Percentiles rank a stretch among this genome's conserved stretches.
Evolutionary conservation across 371 early-diverging fungal genomes (phyloP).

Genomic region (Quaeritorhiza haematococci): DNA sequence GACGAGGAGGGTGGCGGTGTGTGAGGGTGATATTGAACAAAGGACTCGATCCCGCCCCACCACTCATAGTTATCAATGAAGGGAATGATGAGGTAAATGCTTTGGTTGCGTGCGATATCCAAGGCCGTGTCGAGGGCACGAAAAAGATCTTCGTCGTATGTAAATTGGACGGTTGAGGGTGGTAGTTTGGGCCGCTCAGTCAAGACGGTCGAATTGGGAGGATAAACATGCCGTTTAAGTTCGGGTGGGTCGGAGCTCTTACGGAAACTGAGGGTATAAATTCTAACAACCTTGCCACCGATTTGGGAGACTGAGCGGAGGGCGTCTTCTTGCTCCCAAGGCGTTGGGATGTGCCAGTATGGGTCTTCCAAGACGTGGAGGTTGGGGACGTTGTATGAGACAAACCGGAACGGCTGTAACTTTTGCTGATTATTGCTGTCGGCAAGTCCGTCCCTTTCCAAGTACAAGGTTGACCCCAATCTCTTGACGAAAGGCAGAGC

Average conservation of each 20-base stretch:
- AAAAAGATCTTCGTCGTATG: neutral
- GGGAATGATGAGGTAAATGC: constrained; percentile 4
- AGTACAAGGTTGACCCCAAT: too few species aligned
- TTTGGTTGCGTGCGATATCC: neutral
- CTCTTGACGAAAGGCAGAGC: too few species aligned
- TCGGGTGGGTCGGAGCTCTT: neutral
- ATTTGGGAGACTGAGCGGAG: neutral
- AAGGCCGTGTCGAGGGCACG: neutral
- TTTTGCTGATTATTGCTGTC: too few species aligned
- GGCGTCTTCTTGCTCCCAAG: neutral
- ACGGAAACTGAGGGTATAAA: neutral
- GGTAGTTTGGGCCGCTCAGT: too few species aligned
- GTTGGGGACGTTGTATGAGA: constrained; percentile 30
- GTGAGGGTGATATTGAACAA: neutral
- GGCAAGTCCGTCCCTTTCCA: too few species aligned
- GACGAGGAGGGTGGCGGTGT: too few species aligned
- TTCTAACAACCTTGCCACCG: neutral
- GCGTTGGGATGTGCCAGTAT: neutral
- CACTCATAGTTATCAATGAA: constrained; percentile 3
- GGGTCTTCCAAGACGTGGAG: constrained; percentile 24
- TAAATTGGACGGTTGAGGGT: too few species aligned
- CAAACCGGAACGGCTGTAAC: neutral
- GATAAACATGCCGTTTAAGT: too few species aligned
- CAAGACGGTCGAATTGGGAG: too few species aligned
- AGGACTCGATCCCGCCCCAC: constrained; percentile 5